Evolutionary conservation across 345 rosid genomes (phyloP), one percentile per base, ranked within the genome.

Genomic region (Pugionium cornutum): DNA sequence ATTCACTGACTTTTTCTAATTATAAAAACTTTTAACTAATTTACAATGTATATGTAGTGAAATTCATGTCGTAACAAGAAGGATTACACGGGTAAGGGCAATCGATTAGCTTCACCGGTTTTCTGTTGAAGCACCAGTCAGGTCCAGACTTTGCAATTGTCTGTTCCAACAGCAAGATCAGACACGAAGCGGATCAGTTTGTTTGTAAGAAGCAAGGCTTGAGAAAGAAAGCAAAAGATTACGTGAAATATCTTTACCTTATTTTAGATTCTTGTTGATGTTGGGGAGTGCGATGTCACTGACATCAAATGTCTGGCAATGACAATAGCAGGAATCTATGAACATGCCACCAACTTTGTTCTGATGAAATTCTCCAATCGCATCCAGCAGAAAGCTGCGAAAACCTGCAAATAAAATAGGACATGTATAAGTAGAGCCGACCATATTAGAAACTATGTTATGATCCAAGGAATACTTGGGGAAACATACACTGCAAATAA

Each of bases 31-130:
- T 52, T 18, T 9, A 45, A 61, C 7, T 61, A 33, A 34, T 9
- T 25, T 61, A 11, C 50, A 7, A 18, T 18, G 0, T 18, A 18
- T 18, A 18, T 18, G 18, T 18, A 18, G 77, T 70, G 64, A 82
- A 85, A 74, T 83, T 67, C 85, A 84, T 72, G 80, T 85, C 74
- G 70, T 78, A 76, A 82, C 99, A 90, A 62, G 91, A 82, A 42
- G 89, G 96, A 59, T 88, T 83, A 82, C 99, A 88, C 2, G 99
- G 97, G 73, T 83, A 92, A 49, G 92, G 84, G 73, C 96, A 86
- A 67, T 92, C 99, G 2, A 87, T 86, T 71, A 68, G 76, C 85
- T 85, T 92, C 75, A 69, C 80, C 18, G 58, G 72, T 66, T 67
- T 45, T 3, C 90, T 73, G 67, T 84, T 69, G 68, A 88, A 89